These are phyloP conservation scores for Trichophyton benhamiae DNA, from an alignment of 2,329 filamentous ascomycete species.

Conservation along the genomic window DNA sequence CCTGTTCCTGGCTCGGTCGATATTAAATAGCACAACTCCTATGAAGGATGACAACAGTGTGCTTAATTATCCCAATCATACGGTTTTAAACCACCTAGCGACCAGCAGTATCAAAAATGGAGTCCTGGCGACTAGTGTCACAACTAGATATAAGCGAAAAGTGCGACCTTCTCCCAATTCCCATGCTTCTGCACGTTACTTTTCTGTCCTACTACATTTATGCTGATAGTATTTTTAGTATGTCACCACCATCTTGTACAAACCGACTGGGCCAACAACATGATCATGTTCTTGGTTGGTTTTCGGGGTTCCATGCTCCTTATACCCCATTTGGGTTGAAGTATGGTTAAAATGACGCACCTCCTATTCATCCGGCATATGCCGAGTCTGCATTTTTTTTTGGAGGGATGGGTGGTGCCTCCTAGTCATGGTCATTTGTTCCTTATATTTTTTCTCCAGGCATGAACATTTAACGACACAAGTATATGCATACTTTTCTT, in stretches of 20 bases:
- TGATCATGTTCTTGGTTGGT: neutral
- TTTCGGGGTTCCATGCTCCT: neutral
- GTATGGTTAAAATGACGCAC: neutral
- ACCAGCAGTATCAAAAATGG: conserved; percentile 98
- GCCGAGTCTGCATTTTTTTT: neutral
- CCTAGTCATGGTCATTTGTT: neutral
- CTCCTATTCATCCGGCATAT: no score
- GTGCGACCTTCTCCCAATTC: conserved; percentile 18
- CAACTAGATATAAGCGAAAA: conserved; percentile 94
- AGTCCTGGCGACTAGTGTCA: conserved; percentile 86
- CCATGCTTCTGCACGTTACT: conserved; percentile 2
- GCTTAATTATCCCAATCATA: conserved; percentile 92
- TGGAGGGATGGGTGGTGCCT: neutral
- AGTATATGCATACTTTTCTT: neutral
- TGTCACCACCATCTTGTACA: conserved; percentile 95
- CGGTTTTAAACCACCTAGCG: conserved; percentile 87
- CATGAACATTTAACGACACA: conserved; percentile 3
- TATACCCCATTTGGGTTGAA: neutral
- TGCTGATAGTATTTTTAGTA: conserved; percentile 48
- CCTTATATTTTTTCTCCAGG: neutral
- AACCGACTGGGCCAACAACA: conserved; percentile 50
- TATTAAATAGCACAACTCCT: conserved; percentile 77
- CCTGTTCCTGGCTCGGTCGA: conserved; percentile 84
- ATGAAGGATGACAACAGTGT: conserved; percentile 99
- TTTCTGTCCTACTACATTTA: neutral